Evolutionary conservation across 352 stramenopile genomes (phyloP).

Genomic region (Albugo candida): DNA sequence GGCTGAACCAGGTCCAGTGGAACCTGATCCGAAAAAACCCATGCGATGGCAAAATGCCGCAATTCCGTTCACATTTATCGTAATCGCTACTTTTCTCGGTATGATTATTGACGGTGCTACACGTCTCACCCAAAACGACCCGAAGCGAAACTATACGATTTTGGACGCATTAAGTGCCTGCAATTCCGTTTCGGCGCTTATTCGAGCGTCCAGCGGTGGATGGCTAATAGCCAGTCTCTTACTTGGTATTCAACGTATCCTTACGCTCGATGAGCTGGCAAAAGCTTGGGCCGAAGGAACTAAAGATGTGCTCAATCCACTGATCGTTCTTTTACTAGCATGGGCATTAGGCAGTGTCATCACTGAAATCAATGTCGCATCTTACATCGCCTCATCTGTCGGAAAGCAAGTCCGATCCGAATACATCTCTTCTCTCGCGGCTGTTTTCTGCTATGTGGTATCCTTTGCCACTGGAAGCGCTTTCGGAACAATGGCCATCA

Average conservation of each 20-base stretch:
- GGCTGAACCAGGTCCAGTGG: constrained; percentile 28
- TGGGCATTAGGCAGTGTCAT: constrained; percentile 80
- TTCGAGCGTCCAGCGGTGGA: constrained; percentile 50
- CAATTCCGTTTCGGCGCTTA: constrained; percentile 54
- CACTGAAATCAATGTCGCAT: constrained; percentile 62
- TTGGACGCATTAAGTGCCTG: constrained; percentile 61
- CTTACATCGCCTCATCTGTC: constrained; percentile 62
- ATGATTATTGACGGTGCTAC: constrained; percentile 75
- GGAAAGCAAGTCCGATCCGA: constrained; percentile 51
- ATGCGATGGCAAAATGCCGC: constrained; percentile 74
- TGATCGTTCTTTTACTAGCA: constrained; percentile 75
- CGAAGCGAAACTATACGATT: constrained; percentile 25
- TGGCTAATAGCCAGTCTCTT: constrained; percentile 54
- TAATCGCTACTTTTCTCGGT: constrained; percentile 62
- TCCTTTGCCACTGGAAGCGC: constrained; percentile 79
- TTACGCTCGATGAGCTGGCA: constrained; percentile 72
- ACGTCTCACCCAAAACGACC: constrained; percentile 21
- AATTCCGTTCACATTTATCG: constrained; percentile 63
- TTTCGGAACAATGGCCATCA: constrained; percentile 85
- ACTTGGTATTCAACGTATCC: constrained; percentile 62
- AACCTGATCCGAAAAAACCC: constrained; percentile 49
- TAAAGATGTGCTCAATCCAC: constrained; percentile 82
- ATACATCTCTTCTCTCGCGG: constrained; percentile 62
- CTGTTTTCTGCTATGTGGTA: constrained; percentile 73
- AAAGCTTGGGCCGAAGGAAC: constrained; percentile 82